Conservation (phyloP, 2,329 filamentous ascomycete species). For the Coniochaeta sp. region DNA sequence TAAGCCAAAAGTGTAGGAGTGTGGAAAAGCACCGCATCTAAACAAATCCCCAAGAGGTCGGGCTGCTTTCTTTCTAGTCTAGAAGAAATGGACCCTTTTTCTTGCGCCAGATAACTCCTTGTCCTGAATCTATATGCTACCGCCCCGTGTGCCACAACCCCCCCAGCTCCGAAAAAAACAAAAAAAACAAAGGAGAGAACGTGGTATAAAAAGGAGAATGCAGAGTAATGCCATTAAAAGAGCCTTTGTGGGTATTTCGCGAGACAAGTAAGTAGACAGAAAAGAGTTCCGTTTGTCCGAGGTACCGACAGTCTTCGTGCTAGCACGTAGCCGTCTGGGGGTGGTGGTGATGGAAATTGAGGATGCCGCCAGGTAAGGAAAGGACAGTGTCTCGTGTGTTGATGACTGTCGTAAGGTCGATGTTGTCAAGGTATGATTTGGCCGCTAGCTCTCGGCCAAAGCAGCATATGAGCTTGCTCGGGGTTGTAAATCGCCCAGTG, state of each 20-base stretch:
- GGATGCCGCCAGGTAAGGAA: not conserved
- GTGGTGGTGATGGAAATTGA: not conserved
- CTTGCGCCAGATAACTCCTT: not conserved
- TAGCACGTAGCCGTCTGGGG: not conserved
- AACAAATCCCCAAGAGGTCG: not conserved
- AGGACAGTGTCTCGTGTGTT: too few species aligned
- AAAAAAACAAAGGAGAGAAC: too few species aligned
- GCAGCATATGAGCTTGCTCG: too few species aligned
- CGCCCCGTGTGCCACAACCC: not conserved
- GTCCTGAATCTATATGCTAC: not conserved
- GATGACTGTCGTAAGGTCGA: too few species aligned
- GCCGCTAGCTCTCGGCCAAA: too few species aligned
- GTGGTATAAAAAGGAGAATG: not conserved
- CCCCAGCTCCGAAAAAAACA: not conserved
- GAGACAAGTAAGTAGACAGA: not conserved
- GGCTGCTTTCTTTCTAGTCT: not conserved
- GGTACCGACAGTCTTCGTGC: not conserved
- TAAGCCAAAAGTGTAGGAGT: too few species aligned
- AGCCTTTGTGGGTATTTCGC: not conserved
- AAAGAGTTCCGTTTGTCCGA: not conserved
- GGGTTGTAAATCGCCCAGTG: too few species aligned
- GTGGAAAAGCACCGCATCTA: not conserved
- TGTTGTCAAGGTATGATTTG: too few species aligned
- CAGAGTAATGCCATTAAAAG: slow-evolving; percentile 1
- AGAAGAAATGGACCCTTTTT: not conserved